Evolutionary conservation across 306 rosid genomes (phyloP), one percentile per base, ranked within the genome.

Genomic region (Cicer yamashitae): DNA sequence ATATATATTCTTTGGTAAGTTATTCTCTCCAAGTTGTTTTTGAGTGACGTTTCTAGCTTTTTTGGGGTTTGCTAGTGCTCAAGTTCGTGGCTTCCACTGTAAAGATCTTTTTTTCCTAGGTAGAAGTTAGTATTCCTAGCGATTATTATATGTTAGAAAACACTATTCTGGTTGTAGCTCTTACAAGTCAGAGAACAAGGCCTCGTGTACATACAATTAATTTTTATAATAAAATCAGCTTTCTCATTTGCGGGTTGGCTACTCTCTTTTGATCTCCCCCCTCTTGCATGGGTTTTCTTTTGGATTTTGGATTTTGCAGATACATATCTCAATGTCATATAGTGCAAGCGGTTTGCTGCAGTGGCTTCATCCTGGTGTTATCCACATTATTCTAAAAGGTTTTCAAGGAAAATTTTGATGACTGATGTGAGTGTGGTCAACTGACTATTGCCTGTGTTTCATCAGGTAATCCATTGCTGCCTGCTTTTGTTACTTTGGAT

Each of bases 181-280:
- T 82, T 84, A 85, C 88, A 77, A 83, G 82, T 87, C 93, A 82
- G 93, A 88, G 89, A 88, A 87, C 87, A 76, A 80, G 70, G 65
- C 88, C 97, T 84, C 91, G 57, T 94, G 98, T 94, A 94, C 90
- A 91, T 94, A 90, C 93, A 91, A 84, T 91, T 88, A 79, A 90
- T 85, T 87, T 88, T 88, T 85, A 84, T 73, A 94, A 90, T 88
- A 91, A 94, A 89, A 87, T 73, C 84, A 84, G 81, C 88, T 87
- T 81, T 82, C 84, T 86, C 75, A 65, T 83, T 88, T 73, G 62
- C 67, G 12, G 59, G 74, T 67, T 67, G 56, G 38, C 54, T 37
- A 46, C 76, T 39, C 67, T 74, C 67, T 67, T 51, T 70, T 79
- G 59, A 67, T 77, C 39, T 11, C 37, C 44, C 70, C 58, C 67